Evolutionary conservation across 148 eudicot genomes (phyloP), one percentile per base, ranked within the genome.

Genomic region (Mesembryanthemum crystallinum): DNA sequence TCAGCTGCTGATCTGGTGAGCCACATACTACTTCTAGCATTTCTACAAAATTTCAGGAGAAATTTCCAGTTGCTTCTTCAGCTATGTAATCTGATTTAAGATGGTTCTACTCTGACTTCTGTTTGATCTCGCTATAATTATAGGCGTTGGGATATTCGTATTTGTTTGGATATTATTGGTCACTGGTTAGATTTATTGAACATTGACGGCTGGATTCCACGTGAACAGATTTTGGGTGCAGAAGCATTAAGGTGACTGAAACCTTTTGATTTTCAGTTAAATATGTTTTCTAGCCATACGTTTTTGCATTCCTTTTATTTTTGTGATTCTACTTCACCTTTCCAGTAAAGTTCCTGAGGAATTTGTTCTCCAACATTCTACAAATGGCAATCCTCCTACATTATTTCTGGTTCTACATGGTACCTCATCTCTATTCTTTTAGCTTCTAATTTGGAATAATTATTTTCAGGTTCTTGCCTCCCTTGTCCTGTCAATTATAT

Each of bases 171-270:
- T 76, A 91, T 92, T 52, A 79, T 95, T 80, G 97, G 97, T 59
- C 99, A 95, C 80, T 95, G 99, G 99, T 79, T 95, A 81, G 99
- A 95, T 82, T 84, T 95, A 73, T 88, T 95, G 89, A 95, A 95
- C 82, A 79, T 87, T 83, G 99, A 95, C 77, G 99, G 99, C 57
- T 95, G 99, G 99, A 95, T 95, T 80, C 99, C 99, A 47, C 99
- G 99, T 77, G 99, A 95, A 80, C 98, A 89, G 75, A 92, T 95
- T 82, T 88, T 95, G 85, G 99, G 99, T 37, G 91, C 87, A 58
- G 99, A 95, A 84, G 99, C 99, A 71, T 77, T 88, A 77, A 95
- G 99, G 99, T 92, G 69, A 78, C 28, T 28, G 14, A 4, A 59
- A 49, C 29, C 9, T 62, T 55, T 75, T 61, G 35, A 21, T 54